These are phyloP conservation scores for Dictyostelium purpureum DNA, from an alignment of 78 protist species.

Conservation along the genomic window DNA sequence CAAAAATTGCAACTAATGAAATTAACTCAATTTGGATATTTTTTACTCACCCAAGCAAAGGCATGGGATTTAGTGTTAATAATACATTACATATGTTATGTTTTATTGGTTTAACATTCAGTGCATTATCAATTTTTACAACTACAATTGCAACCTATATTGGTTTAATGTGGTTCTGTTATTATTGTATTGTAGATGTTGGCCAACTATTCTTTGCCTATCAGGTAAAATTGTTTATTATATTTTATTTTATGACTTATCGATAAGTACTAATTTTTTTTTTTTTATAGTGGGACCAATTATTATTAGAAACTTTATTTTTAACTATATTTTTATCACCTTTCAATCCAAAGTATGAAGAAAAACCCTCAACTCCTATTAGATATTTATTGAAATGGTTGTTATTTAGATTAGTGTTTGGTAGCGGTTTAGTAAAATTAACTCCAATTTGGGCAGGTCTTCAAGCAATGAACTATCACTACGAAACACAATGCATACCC, in stretches of 20 bases:
- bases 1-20: slow-evolving; percentile 14
- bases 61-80: slow-evolving; percentile 43
- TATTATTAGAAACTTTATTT: slow-evolving; percentile 48
- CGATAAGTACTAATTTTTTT: background rate
- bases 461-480: slow-evolving; percentile 82
- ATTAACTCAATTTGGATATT: slow-evolving; percentile 66
- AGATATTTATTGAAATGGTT: slow-evolving; percentile 62
- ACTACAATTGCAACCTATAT: slow-evolving; percentile 31
- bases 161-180: slow-evolving; percentile 74
- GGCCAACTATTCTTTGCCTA: slow-evolving; percentile 59
- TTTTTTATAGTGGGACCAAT: slow-evolving; percentile 50
- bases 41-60: slow-evolving; percentile 48
- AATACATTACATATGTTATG: slow-evolving; percentile 34
- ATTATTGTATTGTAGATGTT: slow-evolving; percentile 70
- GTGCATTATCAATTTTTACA: slow-evolving; percentile 52
- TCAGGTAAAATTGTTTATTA: slow-evolving; percentile 12
- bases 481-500: slow-evolving; percentile 86
- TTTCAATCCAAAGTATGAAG: slow-evolving; percentile 54
- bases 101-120: slow-evolving; percentile 21
- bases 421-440: slow-evolving; percentile 77
- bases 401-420: slow-evolving; percentile 76
- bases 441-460: slow-evolving; percentile 81
- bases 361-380: slow-evolving; percentile 37
- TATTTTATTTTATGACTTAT: background rate
- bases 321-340: slow-evolving; percentile 63